phyloP scores from a whole-genome alignment of 2,329 filamentous ascomycete species.

The Lachnellula cervina region DNA sequence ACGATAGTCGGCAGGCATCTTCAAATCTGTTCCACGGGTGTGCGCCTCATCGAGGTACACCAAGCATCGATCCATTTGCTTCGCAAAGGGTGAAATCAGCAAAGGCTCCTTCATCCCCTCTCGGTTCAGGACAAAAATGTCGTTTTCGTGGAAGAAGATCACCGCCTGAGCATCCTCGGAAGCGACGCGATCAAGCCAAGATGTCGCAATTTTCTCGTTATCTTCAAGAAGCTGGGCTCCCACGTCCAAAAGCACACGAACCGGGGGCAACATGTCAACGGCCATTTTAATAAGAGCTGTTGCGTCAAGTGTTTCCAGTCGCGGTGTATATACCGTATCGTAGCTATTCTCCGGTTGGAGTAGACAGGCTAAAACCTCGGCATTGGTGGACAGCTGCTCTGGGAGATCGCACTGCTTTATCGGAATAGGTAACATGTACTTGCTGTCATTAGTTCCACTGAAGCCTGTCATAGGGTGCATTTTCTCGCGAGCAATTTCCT shows the following conservation, averaged over 20 bases:
- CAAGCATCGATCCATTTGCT: slow-evolving; percentile 52
- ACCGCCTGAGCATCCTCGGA: slow-evolving; percentile 36
- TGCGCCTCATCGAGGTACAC: slow-evolving; percentile 67
- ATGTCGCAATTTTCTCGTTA: slow-evolving; percentile 48
- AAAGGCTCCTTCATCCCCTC: slow-evolving; percentile 44
- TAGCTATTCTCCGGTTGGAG: slow-evolving; percentile 49
- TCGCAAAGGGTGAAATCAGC: slow-evolving; percentile 52
- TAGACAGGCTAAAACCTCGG: slow-evolving; percentile 56
- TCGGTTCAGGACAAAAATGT: slow-evolving; percentile 49
- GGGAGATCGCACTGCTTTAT: slow-evolving; percentile 52
- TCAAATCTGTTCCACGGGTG: slow-evolving; percentile 64
- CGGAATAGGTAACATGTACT: slow-evolving; percentile 50
- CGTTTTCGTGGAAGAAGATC: slow-evolving; percentile 53
- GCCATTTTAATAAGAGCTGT: slow-evolving; percentile 44
- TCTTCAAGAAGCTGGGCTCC: slow-evolving; percentile 65
- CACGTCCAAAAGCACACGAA: slow-evolving; percentile 63
- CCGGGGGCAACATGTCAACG: slow-evolving; percentile 32
- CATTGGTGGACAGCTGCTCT: slow-evolving; percentile 60
- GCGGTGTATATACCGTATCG: slow-evolving; percentile 22
- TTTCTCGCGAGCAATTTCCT: slow-evolving; percentile 31
- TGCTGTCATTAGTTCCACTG: slow-evolving; percentile 63
- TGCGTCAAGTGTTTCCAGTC: slow-evolving; percentile 29
- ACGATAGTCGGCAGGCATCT: slow-evolving; percentile 50
- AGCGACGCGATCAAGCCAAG: slow-evolving; percentile 44
- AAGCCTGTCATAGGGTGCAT: slow-evolving; percentile 54